A percentile compares a stretch with the other conserved stretches of the same genome.
Conservation (phyloP, 202 grass and related monocot genomes). For the Dendrocalamus latiflorus region DNA sequence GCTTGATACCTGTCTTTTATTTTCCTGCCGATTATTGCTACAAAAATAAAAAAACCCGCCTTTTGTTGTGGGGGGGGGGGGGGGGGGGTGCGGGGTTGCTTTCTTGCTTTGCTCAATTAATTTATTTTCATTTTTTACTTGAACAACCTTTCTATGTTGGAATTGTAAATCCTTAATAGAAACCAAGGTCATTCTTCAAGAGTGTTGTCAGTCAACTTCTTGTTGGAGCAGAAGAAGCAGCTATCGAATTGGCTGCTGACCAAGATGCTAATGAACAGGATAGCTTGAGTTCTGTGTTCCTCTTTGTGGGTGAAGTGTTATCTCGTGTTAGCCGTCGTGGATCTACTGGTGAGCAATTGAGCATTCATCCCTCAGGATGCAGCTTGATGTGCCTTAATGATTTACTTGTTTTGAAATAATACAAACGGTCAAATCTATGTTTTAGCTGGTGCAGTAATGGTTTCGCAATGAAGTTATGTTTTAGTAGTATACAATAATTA, state of each 20-base stretch:
- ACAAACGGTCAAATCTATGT: not conserved
- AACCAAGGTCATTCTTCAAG: constrained; percentile 80
- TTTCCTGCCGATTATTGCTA: not conserved
- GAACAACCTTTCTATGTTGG: not conserved
- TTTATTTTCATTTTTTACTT: constrained; percentile 19
- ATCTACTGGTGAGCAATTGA: constrained; percentile 77
- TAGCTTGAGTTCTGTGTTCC: constrained; percentile 39
- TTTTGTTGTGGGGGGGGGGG: not conserved
- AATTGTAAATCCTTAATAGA: constrained; percentile 48
- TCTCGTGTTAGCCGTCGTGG: constrained; percentile 88
- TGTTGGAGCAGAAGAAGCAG: constrained; percentile 62
- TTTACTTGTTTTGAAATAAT: not conserved
- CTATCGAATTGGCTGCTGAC: constrained; percentile 7
- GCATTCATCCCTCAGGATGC: constrained; percentile 12
- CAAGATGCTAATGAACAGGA: constrained; percentile 37
- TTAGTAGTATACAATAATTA: not conserved
- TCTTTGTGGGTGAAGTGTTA: constrained; percentile 84
- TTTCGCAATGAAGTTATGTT: not conserved
- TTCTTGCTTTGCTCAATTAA: not conserved
- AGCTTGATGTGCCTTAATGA: not conserved
- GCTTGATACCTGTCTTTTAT: not conserved
- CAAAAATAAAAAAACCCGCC: not conserved
- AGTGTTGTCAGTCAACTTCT: constrained; percentile 64
- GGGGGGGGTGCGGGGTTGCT: no score
- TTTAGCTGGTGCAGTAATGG: not conserved